Evolutionary conservation across 108 stramenopile genomes (phyloP).

Genomic region (Stephanodiscus minutulus): DNA sequence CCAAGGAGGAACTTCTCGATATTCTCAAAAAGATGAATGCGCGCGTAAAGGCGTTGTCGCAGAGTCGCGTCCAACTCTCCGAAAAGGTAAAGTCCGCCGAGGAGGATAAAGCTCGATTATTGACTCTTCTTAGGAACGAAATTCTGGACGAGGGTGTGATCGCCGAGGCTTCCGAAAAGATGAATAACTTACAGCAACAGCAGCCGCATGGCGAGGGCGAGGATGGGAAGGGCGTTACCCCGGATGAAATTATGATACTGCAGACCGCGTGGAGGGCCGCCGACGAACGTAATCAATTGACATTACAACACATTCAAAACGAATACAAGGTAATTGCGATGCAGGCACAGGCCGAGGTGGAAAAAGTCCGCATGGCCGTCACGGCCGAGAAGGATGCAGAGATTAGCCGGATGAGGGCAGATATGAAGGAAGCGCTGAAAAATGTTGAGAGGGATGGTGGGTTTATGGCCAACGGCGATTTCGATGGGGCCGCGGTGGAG

Average conservation of each 20-base stretch:
- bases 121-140: conserved; percentile 59
- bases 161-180: conserved; percentile 28
- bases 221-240: background rate
- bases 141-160: conserved; percentile 56
- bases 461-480: conserved; percentile 27
- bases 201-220: conserved; percentile 4
- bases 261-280: conserved; percentile 61
- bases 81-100: conserved; percentile 63
- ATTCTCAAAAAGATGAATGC: conserved; percentile 84
- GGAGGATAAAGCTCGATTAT: conserved; percentile 54
- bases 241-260: conserved; percentile 52
- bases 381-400: conserved; percentile 45
- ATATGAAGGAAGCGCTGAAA: conserved; percentile 44
- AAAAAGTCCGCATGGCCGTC: conserved; percentile 47
- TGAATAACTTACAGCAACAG: conserved; percentile 8
- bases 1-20: conserved; percentile 80
- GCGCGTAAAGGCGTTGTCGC: conserved; percentile 73
- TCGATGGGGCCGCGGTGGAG: conserved; percentile 17
- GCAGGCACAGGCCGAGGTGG: conserved; percentile 53
- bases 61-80: conserved; percentile 55
- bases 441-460: conserved; percentile 31
- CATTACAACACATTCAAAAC: conserved; percentile 60
- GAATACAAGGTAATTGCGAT: conserved; percentile 58
- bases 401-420: conserved; percentile 41
- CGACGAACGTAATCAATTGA: conserved; percentile 66